Evolutionary conservation across 257 asterid genomes (phyloP).

Genomic region (Handroanthus guayacan): DNA sequence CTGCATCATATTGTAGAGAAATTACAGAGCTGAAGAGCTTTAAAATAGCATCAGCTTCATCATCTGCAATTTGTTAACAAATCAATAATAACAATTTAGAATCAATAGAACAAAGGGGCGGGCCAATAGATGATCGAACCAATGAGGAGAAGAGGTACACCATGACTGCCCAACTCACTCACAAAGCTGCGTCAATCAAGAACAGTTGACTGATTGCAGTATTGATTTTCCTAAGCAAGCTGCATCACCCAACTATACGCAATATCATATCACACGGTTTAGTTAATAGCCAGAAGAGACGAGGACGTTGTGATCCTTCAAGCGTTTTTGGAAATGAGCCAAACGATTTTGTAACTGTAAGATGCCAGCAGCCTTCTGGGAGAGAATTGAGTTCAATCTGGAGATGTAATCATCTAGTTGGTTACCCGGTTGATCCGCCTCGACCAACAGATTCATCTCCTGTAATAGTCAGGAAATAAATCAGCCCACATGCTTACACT

Average conservation of each 20-base stretch:
- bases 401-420: slow-evolving; percentile 80
- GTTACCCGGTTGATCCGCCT: slow-evolving; percentile 96
- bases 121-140: slow-evolving; percentile 27
- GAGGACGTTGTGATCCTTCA: slow-evolving; percentile 88
- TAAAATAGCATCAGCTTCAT: slow-evolving; percentile 47
- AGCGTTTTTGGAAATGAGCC: slow-evolving; percentile 82
- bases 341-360: slow-evolving; percentile 80
- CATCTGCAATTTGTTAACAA: slow-evolving; percentile 31
- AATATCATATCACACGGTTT: slow-evolving; percentile 16
- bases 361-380: slow-evolving; percentile 92
- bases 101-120: slow-evolving; percentile 29
- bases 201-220: slow-evolving; percentile 15
- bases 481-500: slow-evolving; percentile 8
- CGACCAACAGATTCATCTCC: slow-evolving; percentile 97
- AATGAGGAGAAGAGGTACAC: slow-evolving; percentile 33
- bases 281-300: slow-evolving; percentile 73
- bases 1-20: slow-evolving; percentile 28
- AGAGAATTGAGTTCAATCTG: slow-evolving; percentile 80
- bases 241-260: slow-evolving; percentile 33
- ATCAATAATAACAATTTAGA: slow-evolving; percentile 35
- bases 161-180: slow-evolving; percentile 2
- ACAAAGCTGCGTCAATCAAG: slow-evolving; percentile 26
- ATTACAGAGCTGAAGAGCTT: slow-evolving; percentile 49
- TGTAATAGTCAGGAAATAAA: slow-evolving; percentile 34
- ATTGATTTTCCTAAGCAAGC: slow-evolving; percentile 31